A percentile compares a stretch with the other conserved stretches of the same genome.
phyloP scores from a whole-genome alignment of 2,329 filamentous ascomycete genomes.

The Cladosporium sp. region DNA sequence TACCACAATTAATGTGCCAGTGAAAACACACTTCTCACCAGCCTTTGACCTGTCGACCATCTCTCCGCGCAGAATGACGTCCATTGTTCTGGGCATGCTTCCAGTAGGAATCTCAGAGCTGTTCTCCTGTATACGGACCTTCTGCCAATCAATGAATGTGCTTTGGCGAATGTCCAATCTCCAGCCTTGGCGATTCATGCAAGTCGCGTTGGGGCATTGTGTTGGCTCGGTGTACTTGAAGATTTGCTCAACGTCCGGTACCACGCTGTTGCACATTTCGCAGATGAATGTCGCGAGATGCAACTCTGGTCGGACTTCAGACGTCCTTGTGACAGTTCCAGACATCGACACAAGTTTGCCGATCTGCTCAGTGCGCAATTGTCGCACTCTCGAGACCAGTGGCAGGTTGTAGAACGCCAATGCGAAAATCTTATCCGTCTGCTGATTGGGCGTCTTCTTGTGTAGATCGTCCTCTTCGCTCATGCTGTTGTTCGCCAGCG shows the following conservation, averaged over 20 bases:
- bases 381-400: conserved; percentile 77
- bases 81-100: conserved; percentile 97
- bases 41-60: conserved; percentile 97
- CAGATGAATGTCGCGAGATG: conserved; percentile 90
- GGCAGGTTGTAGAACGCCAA: conserved; percentile 92
- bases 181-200: conserved; percentile 89
- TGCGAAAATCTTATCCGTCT: conserved; percentile 94
- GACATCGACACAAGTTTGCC: conserved; percentile 93
- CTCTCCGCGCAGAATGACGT: conserved; percentile 91
- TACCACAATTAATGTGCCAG: conserved; percentile 90
- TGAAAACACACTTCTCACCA: conserved; percentile 97
- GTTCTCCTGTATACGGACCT: conserved; percentile 96
- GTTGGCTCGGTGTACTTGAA: conserved; percentile 97
- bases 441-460: conserved; percentile 80
- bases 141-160: conserved; percentile 99
- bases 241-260: conserved; percentile 91
- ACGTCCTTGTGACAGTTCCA: conserved; percentile 92
- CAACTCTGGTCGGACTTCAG: conserved; percentile 90
- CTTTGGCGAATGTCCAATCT: conserved; percentile 93
- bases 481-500: conserved; percentile 52
- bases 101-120: conserved; percentile 97
- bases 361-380: conserved; percentile 83
- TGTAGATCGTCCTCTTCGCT: conserved; percentile 57
- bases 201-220: conserved; percentile 84
- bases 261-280: conserved; percentile 76